Conservation (phyloP, 176 grass and related monocot species). For the Luzula sylvatica region DNA sequence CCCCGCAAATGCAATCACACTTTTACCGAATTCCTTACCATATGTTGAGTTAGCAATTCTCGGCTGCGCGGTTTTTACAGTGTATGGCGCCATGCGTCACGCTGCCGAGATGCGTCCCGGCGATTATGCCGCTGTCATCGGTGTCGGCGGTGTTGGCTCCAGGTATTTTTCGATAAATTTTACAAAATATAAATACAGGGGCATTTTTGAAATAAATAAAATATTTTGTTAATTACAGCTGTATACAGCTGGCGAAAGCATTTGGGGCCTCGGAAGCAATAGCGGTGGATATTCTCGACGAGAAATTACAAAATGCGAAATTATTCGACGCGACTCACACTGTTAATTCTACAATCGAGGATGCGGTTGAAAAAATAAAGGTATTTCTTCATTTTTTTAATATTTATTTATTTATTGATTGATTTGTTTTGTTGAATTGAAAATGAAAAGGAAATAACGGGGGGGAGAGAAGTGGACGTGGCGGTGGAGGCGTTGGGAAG, state of each 20-base stretch:
- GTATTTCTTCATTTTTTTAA: conserved; percentile 11
- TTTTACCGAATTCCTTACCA: conserved; percentile 64
- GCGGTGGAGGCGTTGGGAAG: conserved; percentile 94
- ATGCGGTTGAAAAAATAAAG: conserved; percentile 90
- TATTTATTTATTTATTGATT: not conserved
- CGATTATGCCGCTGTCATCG: conserved; percentile 92
- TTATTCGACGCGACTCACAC: conserved; percentile 77
- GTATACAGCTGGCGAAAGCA: conserved; percentile 86
- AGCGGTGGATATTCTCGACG: conserved; percentile 83
- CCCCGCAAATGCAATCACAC: conserved; percentile 69
- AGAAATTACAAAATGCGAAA: conserved; percentile 86
- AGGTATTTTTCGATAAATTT: conserved; percentile 30
- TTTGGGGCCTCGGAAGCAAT: conserved; percentile 95
- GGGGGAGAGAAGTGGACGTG: conserved; percentile 85
- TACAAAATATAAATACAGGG: not conserved
- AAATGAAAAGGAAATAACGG: conserved; percentile 69
- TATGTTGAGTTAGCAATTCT: conserved; percentile 88
- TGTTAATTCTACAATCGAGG: conserved; percentile 74
- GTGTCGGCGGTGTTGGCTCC: conserved; percentile 93
- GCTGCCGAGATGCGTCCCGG: conserved; percentile 85
- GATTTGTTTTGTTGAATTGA: not conserved
- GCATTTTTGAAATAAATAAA: not conserved
- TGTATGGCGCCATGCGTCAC: conserved; percentile 88
- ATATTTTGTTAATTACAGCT: conserved; percentile 24
- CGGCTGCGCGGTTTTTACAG: conserved; percentile 93